These are phyloP conservation scores for Fusarium nygamai DNA, from an alignment of 2,329 filamentous ascomycete genomes.

Conservation along the genomic window DNA sequence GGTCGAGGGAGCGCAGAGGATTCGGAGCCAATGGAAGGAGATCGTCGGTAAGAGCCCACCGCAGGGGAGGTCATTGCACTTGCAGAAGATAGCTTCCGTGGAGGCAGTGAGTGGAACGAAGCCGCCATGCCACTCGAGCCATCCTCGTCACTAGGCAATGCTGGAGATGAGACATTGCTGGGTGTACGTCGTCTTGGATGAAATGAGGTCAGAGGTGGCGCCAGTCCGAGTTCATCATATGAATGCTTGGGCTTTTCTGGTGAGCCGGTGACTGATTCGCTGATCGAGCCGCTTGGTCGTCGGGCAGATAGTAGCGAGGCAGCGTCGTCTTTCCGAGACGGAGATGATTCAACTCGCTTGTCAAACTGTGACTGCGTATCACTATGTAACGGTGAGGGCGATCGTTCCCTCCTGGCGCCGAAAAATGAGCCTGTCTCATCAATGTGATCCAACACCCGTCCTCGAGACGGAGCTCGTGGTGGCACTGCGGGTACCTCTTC, in stretches of 20 bases:
- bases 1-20: slow-evolving; percentile 77
- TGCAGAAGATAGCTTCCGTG: slow-evolving; percentile 81
- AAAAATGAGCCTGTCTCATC: slow-evolving; percentile 57
- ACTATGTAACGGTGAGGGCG: slow-evolving; percentile 63
- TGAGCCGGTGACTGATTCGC: slow-evolving; percentile 50
- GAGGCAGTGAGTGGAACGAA: slow-evolving; percentile 70
- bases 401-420: slow-evolving; percentile 66
- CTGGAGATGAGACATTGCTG: slow-evolving; percentile 70
- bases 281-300: slow-evolving; percentile 37
- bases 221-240: slow-evolving; percentile 61
- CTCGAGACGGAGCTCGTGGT: slow-evolving; percentile 54
- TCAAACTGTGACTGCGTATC: slow-evolving; percentile 47
- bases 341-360: slow-evolving; percentile 43
- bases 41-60: slow-evolving; percentile 72
- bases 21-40: slow-evolving; percentile 87
- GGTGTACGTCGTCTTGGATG: slow-evolving; percentile 59
- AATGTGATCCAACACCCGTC: slow-evolving; percentile 51
- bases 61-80: slow-evolving; percentile 68
- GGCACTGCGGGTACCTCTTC: slow-evolving; percentile 58
- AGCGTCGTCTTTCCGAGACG: slow-evolving; percentile 48
- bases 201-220: slow-evolving; percentile 61
- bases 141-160: slow-evolving; percentile 77
- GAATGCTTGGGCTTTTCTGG: slow-evolving; percentile 58
- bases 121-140: slow-evolving; percentile 62
- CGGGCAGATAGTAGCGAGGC: slow-evolving; percentile 50